These are phyloP conservation scores for Fusarium concolor DNA, from an alignment of 2,329 filamentous ascomycete species.

Conservation along the genomic window DNA sequence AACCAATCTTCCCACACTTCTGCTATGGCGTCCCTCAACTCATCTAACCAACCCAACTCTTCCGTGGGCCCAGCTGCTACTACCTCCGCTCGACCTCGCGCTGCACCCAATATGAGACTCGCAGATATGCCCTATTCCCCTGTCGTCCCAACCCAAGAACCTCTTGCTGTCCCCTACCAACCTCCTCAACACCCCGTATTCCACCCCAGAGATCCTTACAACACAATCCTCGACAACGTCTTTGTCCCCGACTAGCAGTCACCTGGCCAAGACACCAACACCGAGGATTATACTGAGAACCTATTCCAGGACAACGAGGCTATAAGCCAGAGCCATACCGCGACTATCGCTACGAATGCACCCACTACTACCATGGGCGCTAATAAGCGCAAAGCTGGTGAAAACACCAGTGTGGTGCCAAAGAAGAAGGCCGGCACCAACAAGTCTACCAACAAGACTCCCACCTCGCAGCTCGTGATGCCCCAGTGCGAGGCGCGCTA, in stretches of 20 bases:
- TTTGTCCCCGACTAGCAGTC: slow-evolving; percentile 4
- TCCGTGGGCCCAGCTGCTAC: neutral
- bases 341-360: neutral
- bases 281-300: neutral
- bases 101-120: neutral
- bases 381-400: slow-evolving; percentile 18
- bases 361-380: neutral
- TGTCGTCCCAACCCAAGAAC: neutral
- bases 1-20: neutral
- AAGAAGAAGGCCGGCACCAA: slow-evolving; percentile 19
- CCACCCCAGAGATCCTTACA: neutral
- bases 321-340: neutral
- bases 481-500: slow-evolving; percentile 1
- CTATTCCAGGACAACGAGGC: neutral
- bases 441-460: neutral
- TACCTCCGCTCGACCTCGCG: neutral
- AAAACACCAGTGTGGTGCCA: neutral
- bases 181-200: neutral
- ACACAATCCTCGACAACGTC: neutral
- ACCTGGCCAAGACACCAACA: neutral
- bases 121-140: slow-evolving; percentile 7
- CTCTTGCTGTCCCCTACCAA: neutral
- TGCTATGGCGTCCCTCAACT: neutral
- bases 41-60: neutral
- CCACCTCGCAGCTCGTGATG: neutral